phyloP scores from a whole-genome alignment of 345 rosid genomes.

The Gossypium thurberi region DNA sequence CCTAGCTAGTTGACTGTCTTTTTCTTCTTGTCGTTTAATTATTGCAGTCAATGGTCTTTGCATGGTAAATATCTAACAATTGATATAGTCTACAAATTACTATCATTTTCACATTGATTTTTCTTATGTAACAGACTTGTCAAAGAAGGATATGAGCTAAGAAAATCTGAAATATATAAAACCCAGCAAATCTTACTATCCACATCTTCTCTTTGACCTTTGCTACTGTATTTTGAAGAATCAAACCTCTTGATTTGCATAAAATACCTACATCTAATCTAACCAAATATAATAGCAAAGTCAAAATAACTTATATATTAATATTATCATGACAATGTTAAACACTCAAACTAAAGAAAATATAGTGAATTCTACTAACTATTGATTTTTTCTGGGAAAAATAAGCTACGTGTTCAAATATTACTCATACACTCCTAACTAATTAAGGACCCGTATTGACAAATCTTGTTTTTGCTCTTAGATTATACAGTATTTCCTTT shows the following conservation, averaged over 20 bases:
- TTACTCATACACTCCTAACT: neutral
- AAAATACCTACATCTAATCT: neutral
- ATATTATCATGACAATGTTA: neutral
- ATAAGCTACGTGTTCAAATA: neutral
- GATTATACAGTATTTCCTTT: neutral
- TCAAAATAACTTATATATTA: neutral
- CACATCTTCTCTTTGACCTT: conserved; percentile 3
- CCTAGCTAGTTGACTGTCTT: conserved; percentile 1
- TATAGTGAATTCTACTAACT: neutral
- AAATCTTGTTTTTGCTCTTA: neutral
- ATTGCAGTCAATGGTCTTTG: neutral
- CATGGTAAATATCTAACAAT: neutral
- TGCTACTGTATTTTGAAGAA: neutral
- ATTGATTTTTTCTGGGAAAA: neutral
- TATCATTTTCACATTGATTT: neutral
- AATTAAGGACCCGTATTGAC: neutral
- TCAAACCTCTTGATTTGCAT: conserved; percentile 8
- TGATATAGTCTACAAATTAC: neutral
- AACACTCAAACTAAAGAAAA: neutral
- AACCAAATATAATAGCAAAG: neutral
- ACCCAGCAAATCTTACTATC: neutral
- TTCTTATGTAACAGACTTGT: conserved; percentile 14
- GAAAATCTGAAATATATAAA: conserved; percentile 11
- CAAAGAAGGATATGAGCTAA: conserved; percentile 22
- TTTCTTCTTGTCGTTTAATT: conserved; percentile 12